A percentile compares a stretch with the other conserved stretches of the same genome.
Conservation (phyloP, 179 eudicot genomes). For the Amaranthus tricolor region DNA sequence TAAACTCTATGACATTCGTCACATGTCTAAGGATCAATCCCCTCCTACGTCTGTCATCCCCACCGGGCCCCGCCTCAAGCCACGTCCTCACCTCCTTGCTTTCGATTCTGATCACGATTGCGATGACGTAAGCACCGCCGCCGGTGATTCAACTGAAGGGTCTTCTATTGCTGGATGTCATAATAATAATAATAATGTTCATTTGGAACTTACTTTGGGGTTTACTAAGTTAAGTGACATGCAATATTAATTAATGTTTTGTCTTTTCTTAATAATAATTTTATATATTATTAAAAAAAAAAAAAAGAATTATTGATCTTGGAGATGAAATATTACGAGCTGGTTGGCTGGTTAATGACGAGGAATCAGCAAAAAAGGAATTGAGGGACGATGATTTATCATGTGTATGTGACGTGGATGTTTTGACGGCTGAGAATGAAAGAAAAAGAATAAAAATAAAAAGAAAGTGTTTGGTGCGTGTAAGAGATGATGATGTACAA, state of each 20-base stretch:
- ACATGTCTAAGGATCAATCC: constrained; percentile 23
- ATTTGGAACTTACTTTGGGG: constrained; percentile 45
- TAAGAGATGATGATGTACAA: background rate
- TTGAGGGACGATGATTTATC: constrained; percentile 6
- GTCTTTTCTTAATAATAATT: background rate
- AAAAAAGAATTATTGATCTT: too few species aligned
- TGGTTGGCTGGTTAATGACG: background rate
- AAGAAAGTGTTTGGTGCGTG: background rate
- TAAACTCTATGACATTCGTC: constrained; percentile 46
- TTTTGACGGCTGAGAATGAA: constrained; percentile 22
- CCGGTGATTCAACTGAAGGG: constrained; percentile 33
- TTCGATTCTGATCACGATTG: constrained; percentile 12
- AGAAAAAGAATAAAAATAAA: background rate
- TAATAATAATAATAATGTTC: constrained; percentile 23
- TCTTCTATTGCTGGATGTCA: constrained; percentile 22
- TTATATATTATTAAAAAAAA: background rate
- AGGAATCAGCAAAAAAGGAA: background rate
- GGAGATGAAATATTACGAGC: background rate
- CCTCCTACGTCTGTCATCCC: constrained; percentile 1
- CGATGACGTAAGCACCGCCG: too few species aligned
- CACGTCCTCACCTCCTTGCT: background rate
- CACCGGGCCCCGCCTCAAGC: constrained; percentile 24
- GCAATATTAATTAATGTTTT: background rate
- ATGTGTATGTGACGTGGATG: constrained; percentile 19
- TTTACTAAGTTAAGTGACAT: constrained; percentile 2